These are phyloP conservation scores for Trichosporon coremiiforme DNA, from an alignment of 1,284 basidiomycete genomes.

Conservation along the genomic window DNA sequence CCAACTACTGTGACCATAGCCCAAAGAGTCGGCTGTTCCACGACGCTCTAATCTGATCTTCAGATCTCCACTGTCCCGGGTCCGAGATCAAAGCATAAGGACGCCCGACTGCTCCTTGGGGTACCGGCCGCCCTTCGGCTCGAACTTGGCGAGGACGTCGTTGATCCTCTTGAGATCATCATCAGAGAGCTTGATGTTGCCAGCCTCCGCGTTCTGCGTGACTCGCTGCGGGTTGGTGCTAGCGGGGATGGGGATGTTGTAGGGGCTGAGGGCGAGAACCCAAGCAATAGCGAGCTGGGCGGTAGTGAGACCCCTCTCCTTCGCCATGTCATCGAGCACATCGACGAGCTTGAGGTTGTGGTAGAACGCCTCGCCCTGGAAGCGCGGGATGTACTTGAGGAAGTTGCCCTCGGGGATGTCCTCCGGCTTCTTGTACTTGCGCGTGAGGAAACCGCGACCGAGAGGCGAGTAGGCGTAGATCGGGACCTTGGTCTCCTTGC, in stretches of 20 bases:
- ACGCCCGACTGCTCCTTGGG: conserved; percentile 27
- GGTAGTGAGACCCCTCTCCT: conserved; percentile 61
- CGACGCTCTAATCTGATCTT: too few relatives aligned
- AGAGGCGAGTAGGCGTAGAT: conserved; percentile 66
- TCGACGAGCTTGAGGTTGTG: conserved; percentile 65
- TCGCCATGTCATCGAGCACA: conserved; percentile 58
- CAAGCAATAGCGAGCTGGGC: conserved; percentile 68
- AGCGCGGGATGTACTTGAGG: conserved; percentile 41
- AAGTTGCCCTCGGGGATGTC: conserved; percentile 60
- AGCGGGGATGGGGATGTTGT: conserved; percentile 64
- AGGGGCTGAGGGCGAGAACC: conserved; percentile 60
- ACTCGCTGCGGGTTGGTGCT: conserved; percentile 59
- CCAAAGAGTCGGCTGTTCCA: too few relatives aligned
- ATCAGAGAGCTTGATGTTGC: conserved; percentile 57
- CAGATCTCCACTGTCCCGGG: neutral
- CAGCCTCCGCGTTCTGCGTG: conserved; percentile 59
- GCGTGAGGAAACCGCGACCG: conserved; percentile 64
- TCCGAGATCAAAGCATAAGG: conserved; percentile 28
- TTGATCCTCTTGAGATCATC: conserved; percentile 55
- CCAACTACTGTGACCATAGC: too few relatives aligned
- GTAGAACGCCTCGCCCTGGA: conserved; percentile 60
- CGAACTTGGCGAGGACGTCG: conserved; percentile 53
- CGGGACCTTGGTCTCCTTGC: conserved; percentile 60
- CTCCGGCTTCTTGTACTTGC: conserved; percentile 59
- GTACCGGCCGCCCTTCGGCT: conserved; percentile 42